Evolutionary conservation across 2,329 filamentous ascomycete genomes (phyloP), one percentile per base, ranked within the genome.

Genomic region (Cercospora zeae-maydis): DNA sequence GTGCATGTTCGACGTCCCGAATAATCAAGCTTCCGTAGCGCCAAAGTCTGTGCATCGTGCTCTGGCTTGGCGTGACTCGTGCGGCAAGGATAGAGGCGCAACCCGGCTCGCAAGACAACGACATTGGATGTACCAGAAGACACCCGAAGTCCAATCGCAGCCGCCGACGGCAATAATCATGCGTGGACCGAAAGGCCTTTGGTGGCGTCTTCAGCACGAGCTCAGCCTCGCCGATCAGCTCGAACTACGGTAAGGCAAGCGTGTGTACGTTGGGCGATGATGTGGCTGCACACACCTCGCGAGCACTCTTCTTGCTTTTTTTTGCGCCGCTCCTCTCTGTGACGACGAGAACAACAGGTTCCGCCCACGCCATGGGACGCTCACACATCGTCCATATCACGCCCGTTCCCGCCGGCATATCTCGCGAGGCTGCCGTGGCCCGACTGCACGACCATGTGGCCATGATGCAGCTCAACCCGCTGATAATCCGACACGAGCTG

Each of bases 391-490:
- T 90, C 39, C 89, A 86, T 51, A 86, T 93, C 69, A 95, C 90
- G 30, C 89, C 91, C 16, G 82, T 96, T 33, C 92, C 92, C 8
- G 70, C 84, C 1, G 80, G 81, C 69, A 84, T 95, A 67, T 81
- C 86, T 53, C 85, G 91, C 59, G 82, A 88, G 68, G 83, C 85
- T n/a, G 90, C 91, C 45, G 75, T 96, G 66, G 82, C 85, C 59
- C 90, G 91, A 68, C 86, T 96, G 33, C 90, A 92, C 75, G 83
- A 89, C 75, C 91, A 96, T 77, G 75, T 83, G 55, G 87, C 87
- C 70, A 96, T 96, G 88, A 96, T 96, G 72, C 88, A 93, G 73
- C 81, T 96, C 62, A 96, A 96, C 75, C 92, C 92, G 1, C 82
- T 96, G 53, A 88, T 96, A 60, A 86, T 89, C 66, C 86, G 89